Percentiles rank a stretch among this genome's conserved stretches.
Evolutionary conservation across 345 rosid species (phyloP).

Genomic region (Dipteronia sinensis): DNA sequence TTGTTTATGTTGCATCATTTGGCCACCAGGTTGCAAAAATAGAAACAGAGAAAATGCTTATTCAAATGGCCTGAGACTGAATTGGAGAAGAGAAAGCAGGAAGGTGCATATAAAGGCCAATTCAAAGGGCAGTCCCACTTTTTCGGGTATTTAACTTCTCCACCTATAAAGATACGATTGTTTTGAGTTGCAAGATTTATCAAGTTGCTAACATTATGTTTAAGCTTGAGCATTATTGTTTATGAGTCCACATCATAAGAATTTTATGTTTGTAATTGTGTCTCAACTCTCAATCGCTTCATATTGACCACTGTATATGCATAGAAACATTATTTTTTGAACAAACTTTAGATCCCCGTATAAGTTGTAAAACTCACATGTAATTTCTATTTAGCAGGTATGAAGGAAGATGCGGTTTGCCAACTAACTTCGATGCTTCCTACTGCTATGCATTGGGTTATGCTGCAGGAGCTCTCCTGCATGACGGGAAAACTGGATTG

Average conservation of each 20-base stretch:
- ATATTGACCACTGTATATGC: not conserved
- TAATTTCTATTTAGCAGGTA: slow-evolving; percentile 52
- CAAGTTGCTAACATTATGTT: not conserved
- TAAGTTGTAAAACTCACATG: not conserved
- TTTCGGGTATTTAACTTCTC: slow-evolving; percentile 63
- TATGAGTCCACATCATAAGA: not conserved
- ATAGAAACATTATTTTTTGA: not conserved
- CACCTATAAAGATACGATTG: not conserved
- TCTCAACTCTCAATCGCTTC: slow-evolving; percentile 11
- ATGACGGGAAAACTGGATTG: slow-evolving; percentile 79
- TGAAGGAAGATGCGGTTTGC: slow-evolving; percentile 97
- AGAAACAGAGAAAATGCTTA: slow-evolving; percentile 97
- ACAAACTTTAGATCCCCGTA: not conserved
- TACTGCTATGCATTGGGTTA: slow-evolving; percentile 95
- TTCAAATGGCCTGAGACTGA: slow-evolving; percentile 98
- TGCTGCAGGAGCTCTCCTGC: slow-evolving; percentile 90
- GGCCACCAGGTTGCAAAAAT: slow-evolving; percentile 81
- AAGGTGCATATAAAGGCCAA: slow-evolving; percentile 56
- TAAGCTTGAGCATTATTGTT: not conserved
- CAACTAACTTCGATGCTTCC: slow-evolving; percentile 88
- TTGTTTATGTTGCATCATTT: slow-evolving; percentile 7
- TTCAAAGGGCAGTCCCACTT: slow-evolving; percentile 95
- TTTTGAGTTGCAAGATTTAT: not conserved
- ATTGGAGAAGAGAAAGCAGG: slow-evolving; percentile 79
- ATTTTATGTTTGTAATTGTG: not conserved